These are phyloP conservation scores for Talaromyces islandicus DNA, from an alignment of 2,329 filamentous ascomycete species.

Conservation along the genomic window DNA sequence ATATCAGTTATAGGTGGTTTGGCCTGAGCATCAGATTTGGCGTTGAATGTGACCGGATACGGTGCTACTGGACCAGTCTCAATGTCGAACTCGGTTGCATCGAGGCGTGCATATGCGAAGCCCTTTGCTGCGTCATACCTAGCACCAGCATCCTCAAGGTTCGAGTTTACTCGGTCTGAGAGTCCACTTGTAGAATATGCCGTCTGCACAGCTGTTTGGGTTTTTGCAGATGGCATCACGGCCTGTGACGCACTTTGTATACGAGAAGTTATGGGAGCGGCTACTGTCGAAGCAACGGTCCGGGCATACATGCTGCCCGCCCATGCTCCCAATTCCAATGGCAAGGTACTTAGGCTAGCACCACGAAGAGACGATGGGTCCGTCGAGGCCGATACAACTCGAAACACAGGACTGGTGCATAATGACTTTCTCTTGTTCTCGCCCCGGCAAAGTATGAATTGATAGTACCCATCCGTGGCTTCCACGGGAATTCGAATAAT, in stretches of 20 bases:
- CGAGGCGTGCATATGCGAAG: conserved; percentile 27
- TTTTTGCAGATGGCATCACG: conserved; percentile 24
- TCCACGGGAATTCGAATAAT: conserved; percentile 59
- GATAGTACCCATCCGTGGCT: conserved; percentile 62
- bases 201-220: conserved; percentile 24
- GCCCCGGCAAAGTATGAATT: conserved; percentile 57
- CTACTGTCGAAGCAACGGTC: conserved; percentile 20
- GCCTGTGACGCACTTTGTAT: conserved; percentile 22
- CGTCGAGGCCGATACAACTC: conserved; percentile 60
- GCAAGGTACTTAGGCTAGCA: conserved; percentile 59
- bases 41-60: conserved; percentile 32
- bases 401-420: conserved; percentile 62
- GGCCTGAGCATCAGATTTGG: background rate
- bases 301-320: conserved; percentile 39
- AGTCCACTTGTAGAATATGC: conserved; percentile 27
- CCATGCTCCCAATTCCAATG: conserved; percentile 55
- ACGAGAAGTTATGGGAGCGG: conserved; percentile 18
- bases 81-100: conserved; percentile 21
- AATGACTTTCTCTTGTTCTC: conserved; percentile 50
- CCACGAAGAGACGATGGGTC: conserved; percentile 58
- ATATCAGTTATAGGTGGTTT: background rate
- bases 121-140: conserved; percentile 30
- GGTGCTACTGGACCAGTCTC: conserved; percentile 28
- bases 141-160: conserved; percentile 30
- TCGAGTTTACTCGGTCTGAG: conserved; percentile 18